Evolutionary conservation across 805 yeast genomes (phyloP).

Genomic region (Candida caryicola): DNA sequence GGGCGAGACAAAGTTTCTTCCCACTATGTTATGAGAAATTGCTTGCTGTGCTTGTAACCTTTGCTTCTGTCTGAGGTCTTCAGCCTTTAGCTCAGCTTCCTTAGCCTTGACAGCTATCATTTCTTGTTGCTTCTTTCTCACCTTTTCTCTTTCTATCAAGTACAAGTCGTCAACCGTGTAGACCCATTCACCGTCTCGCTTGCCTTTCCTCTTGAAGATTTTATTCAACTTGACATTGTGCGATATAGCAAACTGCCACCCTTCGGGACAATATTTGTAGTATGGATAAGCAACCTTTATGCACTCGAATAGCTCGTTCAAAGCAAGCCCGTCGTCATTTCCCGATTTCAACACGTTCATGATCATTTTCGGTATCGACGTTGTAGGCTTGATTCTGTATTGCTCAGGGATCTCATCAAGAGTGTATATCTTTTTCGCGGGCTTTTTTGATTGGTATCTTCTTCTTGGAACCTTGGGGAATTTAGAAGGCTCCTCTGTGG

Average conservation of each 20-base stretch:
- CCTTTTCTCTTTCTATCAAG: conserved; percentile 76
- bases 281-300: conserved; percentile 88
- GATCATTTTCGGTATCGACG: conserved; percentile 77
- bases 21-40: conserved; percentile 21
- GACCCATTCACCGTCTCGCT: conserved; percentile 90
- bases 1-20: conserved; percentile 24
- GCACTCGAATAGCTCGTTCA: conserved; percentile 73
- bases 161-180: conserved; percentile 91
- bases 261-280: conserved; percentile 90
- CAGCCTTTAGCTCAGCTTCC: conserved; percentile 52
- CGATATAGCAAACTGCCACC: conserved; percentile 94
- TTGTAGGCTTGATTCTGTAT: conserved; percentile 78
- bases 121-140: conserved; percentile 56
- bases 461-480: conserved; percentile 34
- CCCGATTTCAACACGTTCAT: conserved; percentile 72
- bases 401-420: conserved; percentile 87
- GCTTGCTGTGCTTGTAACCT: conserved; percentile 31
- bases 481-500: conserved; percentile 27
- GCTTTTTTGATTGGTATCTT: conserved; percentile 43
- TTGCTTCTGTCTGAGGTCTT: conserved; percentile 49
- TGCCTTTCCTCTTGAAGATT: conserved; percentile 68
- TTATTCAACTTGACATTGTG: conserved; percentile 87
- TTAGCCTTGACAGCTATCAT: conserved; percentile 58
- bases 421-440: conserved; percentile 62
- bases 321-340: conserved; percentile 64